A percentile compares a stretch with the other conserved stretches of the same genome.
phyloP scores from a whole-genome alignment of 2,329 filamentous ascomycete genomes.

The Helminthosporium solani region DNA sequence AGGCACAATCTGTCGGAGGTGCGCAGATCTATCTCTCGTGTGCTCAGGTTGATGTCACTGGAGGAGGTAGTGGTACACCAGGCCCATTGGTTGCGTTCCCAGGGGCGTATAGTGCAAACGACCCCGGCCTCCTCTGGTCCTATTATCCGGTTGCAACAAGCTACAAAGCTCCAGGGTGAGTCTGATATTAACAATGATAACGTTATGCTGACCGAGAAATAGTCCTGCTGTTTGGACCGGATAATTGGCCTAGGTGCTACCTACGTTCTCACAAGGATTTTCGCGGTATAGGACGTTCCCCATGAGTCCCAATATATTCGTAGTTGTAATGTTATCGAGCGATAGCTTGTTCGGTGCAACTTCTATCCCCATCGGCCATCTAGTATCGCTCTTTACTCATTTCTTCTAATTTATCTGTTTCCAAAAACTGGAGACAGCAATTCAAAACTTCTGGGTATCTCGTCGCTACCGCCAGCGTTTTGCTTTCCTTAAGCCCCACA shows the following conservation, averaged over 20 bases:
- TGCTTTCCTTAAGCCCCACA: no score
- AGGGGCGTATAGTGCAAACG: constrained; percentile 38
- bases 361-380: no score
- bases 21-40: constrained; percentile 50
- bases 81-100: constrained; percentile 45
- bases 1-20: constrained; percentile 34
- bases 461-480: no score
- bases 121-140: constrained; percentile 33
- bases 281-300: no score
- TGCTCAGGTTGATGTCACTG: constrained; percentile 47
- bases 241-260: neutral
- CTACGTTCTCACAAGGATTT: neutral
- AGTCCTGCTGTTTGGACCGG: constrained; percentile 26
- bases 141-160: constrained; percentile 31
- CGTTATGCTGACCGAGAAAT: neutral
- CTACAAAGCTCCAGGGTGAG: constrained; percentile 26
- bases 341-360: no score
- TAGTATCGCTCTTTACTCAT: no score
- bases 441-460: no score
- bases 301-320: no score
- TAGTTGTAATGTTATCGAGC: no score
- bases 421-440: no score
- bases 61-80: constrained; percentile 40
- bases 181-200: neutral
- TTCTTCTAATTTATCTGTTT: no score